Percentiles rank a stretch among this genome's conserved stretches.
Evolutionary conservation across 768 basidiomycete genomes (phyloP).

Genomic region (Mrakia frigida): DNA sequence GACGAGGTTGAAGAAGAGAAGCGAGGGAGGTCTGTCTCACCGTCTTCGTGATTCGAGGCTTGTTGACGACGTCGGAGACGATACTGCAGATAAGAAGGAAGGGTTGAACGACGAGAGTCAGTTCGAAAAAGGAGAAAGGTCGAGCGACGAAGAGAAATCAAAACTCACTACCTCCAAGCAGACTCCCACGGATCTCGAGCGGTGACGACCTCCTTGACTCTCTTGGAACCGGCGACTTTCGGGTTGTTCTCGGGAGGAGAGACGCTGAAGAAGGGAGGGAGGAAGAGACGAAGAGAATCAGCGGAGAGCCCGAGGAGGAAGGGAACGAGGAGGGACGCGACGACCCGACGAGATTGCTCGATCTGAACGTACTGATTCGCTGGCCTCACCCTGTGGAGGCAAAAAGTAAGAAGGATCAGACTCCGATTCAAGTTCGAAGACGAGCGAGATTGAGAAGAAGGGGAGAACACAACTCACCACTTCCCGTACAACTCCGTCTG

Average conservation of each 20-base stretch:
- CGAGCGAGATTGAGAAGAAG: not conserved
- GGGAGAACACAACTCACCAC: not conserved
- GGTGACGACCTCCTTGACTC: not conserved
- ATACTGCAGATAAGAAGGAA: not conserved
- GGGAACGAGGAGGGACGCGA: not conserved
- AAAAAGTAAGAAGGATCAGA: not conserved
- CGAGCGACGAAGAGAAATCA: no score
- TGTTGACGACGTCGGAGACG: not conserved
- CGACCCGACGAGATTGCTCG: not conserved
- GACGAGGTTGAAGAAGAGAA: no score
- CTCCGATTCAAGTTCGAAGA: not conserved
- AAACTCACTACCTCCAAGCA: not conserved
- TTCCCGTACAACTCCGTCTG: not conserved
- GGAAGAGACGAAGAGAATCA: no score
- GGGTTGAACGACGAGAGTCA: not conserved
- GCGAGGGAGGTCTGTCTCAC: no score
- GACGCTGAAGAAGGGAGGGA: not conserved
- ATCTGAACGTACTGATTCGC: not conserved
- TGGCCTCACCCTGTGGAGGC: not conserved
- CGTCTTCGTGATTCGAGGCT: constrained; percentile 1
- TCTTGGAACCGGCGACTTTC: not conserved
- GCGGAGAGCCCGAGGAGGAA: not conserved
- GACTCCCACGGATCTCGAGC: not conserved
- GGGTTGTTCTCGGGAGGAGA: not conserved
- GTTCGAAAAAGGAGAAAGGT: no score